Conservation (phyloP, 768 basidiomycete genomes). For the Termitomyces sp. region DNA sequence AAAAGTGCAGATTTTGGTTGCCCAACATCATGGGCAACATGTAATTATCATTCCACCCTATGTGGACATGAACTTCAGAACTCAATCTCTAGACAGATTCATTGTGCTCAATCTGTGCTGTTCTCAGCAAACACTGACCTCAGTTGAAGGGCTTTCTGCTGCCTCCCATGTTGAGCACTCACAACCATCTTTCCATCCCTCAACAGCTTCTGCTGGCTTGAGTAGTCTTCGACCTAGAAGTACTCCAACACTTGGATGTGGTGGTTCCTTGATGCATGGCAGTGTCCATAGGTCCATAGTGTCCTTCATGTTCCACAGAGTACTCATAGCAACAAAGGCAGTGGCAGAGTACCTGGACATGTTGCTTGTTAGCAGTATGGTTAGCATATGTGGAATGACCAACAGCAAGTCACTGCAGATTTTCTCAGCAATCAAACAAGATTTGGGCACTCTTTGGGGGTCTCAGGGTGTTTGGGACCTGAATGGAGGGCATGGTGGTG, state of each 20-base stretch:
- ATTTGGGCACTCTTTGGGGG: too few relatives aligned
- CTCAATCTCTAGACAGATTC: neutral
- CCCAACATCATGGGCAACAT: neutral
- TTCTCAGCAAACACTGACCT: neutral
- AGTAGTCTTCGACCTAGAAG: neutral
- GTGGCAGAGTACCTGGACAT: neutral
- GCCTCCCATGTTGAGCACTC: neutral
- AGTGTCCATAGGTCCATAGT: neutral
- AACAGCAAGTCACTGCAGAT: too few relatives aligned
- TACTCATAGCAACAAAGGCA: neutral
- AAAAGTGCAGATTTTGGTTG: neutral
- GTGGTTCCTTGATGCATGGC: neutral
- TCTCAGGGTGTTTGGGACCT: too few relatives aligned
- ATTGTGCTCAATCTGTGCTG: neutral
- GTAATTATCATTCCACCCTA: neutral
- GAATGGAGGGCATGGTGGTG: too few relatives aligned
- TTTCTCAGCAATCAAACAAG: too few relatives aligned
- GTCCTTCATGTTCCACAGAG: neutral
- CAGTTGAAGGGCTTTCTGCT: neutral
- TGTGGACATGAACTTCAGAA: neutral
- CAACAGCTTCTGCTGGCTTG: neutral
- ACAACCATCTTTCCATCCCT: neutral
- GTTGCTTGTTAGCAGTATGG: neutral
- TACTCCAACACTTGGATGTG: neutral
- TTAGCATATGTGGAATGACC: too few relatives aligned